phyloP scores from a whole-genome alignment of 306 rosid genomes.

The Gleditsia sinensis region DNA sequence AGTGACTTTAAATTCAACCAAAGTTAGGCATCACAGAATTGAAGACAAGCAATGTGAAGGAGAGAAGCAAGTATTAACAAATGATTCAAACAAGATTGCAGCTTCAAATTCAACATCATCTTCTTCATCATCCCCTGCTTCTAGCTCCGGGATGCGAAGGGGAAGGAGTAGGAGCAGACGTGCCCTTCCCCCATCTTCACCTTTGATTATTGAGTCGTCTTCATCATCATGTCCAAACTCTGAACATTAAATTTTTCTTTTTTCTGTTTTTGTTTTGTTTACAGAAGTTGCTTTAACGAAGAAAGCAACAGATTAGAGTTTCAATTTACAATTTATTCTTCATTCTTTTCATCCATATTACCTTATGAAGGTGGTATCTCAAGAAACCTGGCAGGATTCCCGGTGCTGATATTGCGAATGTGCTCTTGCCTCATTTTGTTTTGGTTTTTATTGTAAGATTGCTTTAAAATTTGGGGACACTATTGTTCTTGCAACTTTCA shows the following conservation, averaged over 20 bases:
- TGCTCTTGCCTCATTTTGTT: background rate
- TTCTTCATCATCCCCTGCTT: conserved; percentile 50
- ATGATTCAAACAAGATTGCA: conserved; percentile 39
- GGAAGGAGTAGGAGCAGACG: conserved; percentile 80
- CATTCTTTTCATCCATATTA: conserved; percentile 37
- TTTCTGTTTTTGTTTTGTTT: background rate
- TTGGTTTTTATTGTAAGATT: background rate
- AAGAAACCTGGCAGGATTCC: too few relatives aligned
- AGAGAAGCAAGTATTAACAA: conserved; percentile 48
- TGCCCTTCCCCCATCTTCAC: conserved; percentile 71
- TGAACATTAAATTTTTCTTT: conserved; percentile 2
- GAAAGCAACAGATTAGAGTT: conserved; percentile 33
- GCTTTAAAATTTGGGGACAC: background rate
- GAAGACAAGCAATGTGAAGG: conserved; percentile 68
- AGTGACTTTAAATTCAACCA: conserved; percentile 70
- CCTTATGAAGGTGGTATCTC: background rate
- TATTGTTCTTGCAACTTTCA: background rate
- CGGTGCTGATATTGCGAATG: conserved; percentile 1
- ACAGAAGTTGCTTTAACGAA: conserved; percentile 33
- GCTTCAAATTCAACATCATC: conserved; percentile 54
- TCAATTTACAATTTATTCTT: conserved; percentile 30
- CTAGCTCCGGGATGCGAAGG: conserved; percentile 43
- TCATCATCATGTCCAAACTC: conserved; percentile 46
- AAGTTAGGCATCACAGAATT: conserved; percentile 71
- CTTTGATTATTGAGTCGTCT: conserved; percentile 56